A percentile compares a stretch with the other conserved stretches of the same genome.
Conservation (phyloP, 257 asterid genomes). For the Nicotiana tabacum region DNA sequence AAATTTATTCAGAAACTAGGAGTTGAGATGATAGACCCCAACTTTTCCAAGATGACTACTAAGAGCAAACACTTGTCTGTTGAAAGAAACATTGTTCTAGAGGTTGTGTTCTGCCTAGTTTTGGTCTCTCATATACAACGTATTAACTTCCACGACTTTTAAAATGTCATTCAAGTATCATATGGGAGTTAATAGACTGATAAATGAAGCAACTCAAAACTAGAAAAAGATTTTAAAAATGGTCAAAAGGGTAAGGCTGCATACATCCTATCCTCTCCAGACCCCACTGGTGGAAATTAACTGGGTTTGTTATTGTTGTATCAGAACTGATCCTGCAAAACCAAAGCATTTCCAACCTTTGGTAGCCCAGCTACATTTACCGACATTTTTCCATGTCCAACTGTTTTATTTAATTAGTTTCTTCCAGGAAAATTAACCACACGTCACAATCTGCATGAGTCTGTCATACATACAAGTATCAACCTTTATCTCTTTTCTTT, state of each 20-base stretch:
- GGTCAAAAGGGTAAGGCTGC: neutral
- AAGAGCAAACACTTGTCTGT: neutral
- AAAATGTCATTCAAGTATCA: neutral
- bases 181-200: neutral
- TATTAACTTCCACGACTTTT: neutral
- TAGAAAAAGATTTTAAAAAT: neutral
- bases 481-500: neutral
- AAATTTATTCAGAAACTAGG: neutral
- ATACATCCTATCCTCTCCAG: too few species aligned
- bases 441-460: neutral
- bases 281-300: too few species aligned
- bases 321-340: neutral
- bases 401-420: neutral
- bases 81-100: neutral
- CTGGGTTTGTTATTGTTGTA: neutral
- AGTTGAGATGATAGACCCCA: conserved; percentile 3
- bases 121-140: neutral
- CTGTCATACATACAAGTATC: neutral
- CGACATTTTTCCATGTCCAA: neutral
- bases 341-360: neutral
- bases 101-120: neutral
- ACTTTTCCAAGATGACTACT: neutral
- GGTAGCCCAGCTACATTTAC: neutral
- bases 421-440: neutral
- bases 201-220: neutral